These are phyloP conservation scores for Lipomyces spencermartinsiae DNA, from an alignment of 805 yeast genomes.

Conservation along the genomic window DNA sequence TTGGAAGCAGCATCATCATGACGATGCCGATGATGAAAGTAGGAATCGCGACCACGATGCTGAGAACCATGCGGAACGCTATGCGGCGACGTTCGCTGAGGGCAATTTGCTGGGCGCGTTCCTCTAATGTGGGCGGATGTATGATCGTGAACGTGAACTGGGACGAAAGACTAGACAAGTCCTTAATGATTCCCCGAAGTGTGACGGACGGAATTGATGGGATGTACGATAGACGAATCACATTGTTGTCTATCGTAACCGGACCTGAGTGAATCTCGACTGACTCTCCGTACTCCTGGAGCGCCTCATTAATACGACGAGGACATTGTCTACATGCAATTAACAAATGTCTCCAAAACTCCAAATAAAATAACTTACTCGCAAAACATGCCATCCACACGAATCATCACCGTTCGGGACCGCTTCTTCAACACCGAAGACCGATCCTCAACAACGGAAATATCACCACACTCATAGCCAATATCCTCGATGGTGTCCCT, in stretches of 20 bases:
- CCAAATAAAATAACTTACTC: conserved; percentile 42
- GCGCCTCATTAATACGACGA: conserved; percentile 55
- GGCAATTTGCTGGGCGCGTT: conserved; percentile 61
- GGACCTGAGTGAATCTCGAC: conserved; percentile 60
- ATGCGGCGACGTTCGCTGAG: conserved; percentile 56
- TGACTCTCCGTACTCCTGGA: conserved; percentile 62
- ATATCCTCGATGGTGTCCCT: conserved; percentile 64
- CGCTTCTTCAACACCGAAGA: conserved; percentile 56
- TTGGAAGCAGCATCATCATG: conserved; percentile 66
- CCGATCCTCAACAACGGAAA: conserved; percentile 54
- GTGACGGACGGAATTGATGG: conserved; percentile 63
- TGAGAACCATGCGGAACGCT: conserved; percentile 54
- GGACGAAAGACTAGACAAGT: conserved; percentile 55
- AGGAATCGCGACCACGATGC: conserved; percentile 65
- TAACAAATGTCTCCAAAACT: not conserved
- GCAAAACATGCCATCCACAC: conserved; percentile 72
- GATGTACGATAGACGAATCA: conserved; percentile 66
- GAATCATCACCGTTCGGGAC: conserved; percentile 63
- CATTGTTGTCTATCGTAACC: conserved; percentile 61
- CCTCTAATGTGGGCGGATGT: conserved; percentile 65
- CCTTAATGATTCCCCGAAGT: conserved; percentile 60
- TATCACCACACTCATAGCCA: conserved; percentile 66
- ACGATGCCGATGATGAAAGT: conserved; percentile 72
- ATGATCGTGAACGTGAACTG: conserved; percentile 60
- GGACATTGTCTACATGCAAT: conserved; percentile 59